Evolutionary conservation across 1,284 basidiomycete species (phyloP), one percentile per base, ranked within the genome.

Genomic region (Ustilago trichophora): DNA sequence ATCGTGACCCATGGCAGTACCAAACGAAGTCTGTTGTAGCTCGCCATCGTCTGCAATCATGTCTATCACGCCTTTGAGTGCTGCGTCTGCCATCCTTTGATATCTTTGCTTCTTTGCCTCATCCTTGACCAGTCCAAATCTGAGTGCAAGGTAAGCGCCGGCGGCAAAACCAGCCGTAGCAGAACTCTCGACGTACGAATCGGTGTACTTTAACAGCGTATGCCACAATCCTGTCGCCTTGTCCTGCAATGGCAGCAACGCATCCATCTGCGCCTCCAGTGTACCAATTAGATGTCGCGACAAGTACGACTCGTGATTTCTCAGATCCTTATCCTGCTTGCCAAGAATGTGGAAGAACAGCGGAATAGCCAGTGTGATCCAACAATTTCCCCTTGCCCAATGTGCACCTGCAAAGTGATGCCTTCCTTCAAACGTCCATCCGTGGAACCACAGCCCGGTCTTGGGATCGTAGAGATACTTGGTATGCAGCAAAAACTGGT

Each of bases 371-470:
- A 87, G 83, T 0, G 87, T 88, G 53, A 87, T 84, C 86, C 87
- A 89, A 77, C 87, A 87, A 78, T 88, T 88, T 21, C 88, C 87
- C 42, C 87, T 82, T 4, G 86, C 88, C 88, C 87, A 88, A 29
- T 84, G 83, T 3, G 87, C 87, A 25, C 82, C 80, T 9, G 85
- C 86, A 71, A 87, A 88, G 58, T 85, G 84, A 73, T 86, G 84
- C 31, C 85, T 81, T 5, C 85, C 85, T 42, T 84, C 83, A 53
- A 86, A 87, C 6, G 83, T 85, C 85, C 85, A 86, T 7, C 85
- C 85, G 60, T 86, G 86, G 76, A 86, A 86, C 85, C 85, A 87
- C 4, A 87, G 75, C 3, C 85, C 85, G 1, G 85, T 85, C 57
- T 83, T 72, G 2, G 83, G 72, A 67, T 87, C 85, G 47, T 84